Evolutionary conservation across 129 eudicot species (phyloP).

Genomic region (Flaveria robusta): DNA sequence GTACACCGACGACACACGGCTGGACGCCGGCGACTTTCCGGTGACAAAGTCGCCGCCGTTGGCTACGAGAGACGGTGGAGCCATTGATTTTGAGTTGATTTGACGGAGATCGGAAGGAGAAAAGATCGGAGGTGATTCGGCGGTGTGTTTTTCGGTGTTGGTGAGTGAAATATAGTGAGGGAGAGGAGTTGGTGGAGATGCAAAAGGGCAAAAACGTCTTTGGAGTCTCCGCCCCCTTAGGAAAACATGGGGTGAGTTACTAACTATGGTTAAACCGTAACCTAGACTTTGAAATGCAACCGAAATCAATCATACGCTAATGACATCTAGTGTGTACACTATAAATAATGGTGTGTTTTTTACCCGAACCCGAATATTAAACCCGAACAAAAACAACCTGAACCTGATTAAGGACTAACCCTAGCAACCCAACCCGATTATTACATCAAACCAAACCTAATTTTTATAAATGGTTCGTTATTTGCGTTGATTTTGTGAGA

Average conservation of each 20-base stretch:
- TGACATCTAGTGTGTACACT: no score
- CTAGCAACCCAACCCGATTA: no score
- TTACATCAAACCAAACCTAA: no score
- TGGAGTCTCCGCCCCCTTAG: conserved; percentile 33
- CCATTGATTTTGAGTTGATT: conserved; percentile 41
- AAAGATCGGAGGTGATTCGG: conserved; percentile 33
- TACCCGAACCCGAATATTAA: no score
- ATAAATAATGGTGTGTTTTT: no score
- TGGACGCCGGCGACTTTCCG: conserved; percentile 41
- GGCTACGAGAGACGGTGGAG: conserved; percentile 48
- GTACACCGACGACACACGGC: conserved; percentile 71
- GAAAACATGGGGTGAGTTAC: conserved; percentile 3
- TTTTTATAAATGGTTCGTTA: no score
- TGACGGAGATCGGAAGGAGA: conserved; percentile 34
- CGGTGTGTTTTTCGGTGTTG: conserved; percentile 16
- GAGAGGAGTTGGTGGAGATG: conserved; percentile 38
- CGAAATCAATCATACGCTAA: no score
- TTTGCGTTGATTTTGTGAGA: no score
- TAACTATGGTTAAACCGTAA: not conserved
- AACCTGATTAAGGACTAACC: no score
- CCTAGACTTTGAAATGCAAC: not conserved
- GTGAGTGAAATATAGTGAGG: conserved; percentile 25
- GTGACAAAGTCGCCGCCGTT: conserved; percentile 55
- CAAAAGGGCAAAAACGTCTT: conserved; percentile 29
- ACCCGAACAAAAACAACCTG: no score